A percentile compares a stretch with the other conserved stretches of the same genome.
Conservation (phyloP, 1,284 basidiomycete species). For the Jaminaea rosea region DNA sequence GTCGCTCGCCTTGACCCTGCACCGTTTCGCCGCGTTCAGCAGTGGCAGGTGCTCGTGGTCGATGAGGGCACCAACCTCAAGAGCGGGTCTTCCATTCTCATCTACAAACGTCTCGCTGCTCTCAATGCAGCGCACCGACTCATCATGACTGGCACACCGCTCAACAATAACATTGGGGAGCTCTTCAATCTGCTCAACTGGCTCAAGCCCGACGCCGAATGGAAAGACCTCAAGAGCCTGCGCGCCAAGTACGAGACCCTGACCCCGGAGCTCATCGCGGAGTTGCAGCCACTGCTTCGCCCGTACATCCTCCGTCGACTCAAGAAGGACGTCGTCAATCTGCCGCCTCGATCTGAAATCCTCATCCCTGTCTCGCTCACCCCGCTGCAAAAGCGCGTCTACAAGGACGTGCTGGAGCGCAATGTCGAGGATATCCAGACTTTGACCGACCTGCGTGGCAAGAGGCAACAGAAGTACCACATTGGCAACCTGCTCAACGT, state of each 20-base stretch:
- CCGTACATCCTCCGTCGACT: slow-evolving; percentile 88
- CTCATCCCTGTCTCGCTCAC: slow-evolving; percentile 87
- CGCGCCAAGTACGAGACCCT: slow-evolving; percentile 24
- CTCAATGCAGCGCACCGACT: slow-evolving; percentile 71
- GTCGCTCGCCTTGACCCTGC: slow-evolving; percentile 16
- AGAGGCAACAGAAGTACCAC: slow-evolving; percentile 5
- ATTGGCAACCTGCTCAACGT: slow-evolving; percentile 32
- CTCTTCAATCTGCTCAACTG: slow-evolving; percentile 34
- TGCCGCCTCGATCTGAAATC: slow-evolving; percentile 70
- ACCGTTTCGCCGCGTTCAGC: slow-evolving; percentile 60
- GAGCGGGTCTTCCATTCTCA: slow-evolving; percentile 58
- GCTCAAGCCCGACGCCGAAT: slow-evolving; percentile 21
- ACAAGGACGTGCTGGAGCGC: slow-evolving; percentile 51
- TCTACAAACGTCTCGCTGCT: slow-evolving; percentile 74
- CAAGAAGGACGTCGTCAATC: slow-evolving; percentile 81
- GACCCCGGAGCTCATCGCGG: slow-evolving; percentile 50
- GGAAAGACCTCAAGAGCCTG: slow-evolving; percentile 22
- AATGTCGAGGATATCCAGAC: slow-evolving; percentile 32
- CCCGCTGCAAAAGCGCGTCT: slow-evolving; percentile 78
- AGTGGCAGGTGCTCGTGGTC: slow-evolving; percentile 84
- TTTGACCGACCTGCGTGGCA: slow-evolving; percentile 9
- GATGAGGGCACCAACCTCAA: slow-evolving; percentile 77
- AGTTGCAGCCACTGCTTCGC: slow-evolving; percentile 66
- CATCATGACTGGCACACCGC: slow-evolving; percentile 85
- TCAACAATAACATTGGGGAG: slow-evolving; percentile 93